Base-by-base conservation (phyloP, 805 yeast genomes). In the Saccharomycopsis capsularis region DNA sequence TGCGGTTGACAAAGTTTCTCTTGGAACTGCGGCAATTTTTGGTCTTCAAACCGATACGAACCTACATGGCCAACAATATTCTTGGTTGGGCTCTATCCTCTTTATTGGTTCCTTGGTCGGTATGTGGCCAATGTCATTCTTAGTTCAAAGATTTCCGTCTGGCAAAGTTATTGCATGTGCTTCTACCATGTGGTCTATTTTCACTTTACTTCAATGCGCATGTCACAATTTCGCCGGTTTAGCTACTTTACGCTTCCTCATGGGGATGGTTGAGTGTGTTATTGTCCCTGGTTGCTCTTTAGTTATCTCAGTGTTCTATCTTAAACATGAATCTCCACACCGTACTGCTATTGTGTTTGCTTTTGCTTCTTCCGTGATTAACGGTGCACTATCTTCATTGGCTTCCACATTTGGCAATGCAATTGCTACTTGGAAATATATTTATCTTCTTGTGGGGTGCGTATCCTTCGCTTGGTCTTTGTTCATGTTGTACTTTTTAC, bases 21-120 rank as follows among this genome's bases (percentile, higher is more conserved):
- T 71, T 27, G 62, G 70, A 2, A 71, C 70, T 56, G 63, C 69
- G 2, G 59, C 73, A 0, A 71, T 78, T 34, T 68, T 74, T 72
- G 82, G 78, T 41, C 63, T 74, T 44, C 62, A 67, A 54, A 60
- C 56, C 4, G 80, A 69, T 50, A 61, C 69, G 54, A 63, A 65
- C 51, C 75, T 77, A 76, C 55, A 56, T 48, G 77, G 73, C 38
- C 62, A 54, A 53, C 59, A 51, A 68, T 73, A 76, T 57, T 61
- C 76, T 42, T 76, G 83, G 81, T 63, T 73, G n/a, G 76, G 82
- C n/a, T 69, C 82, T 1, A 71, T 77, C 9, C 80, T 80, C 55
- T 80, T 78, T 57, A 60, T 83, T 36, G 90, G 89, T 2, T 83
- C 81, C 59, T 61, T 83, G 45, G 67, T 65, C 9, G 79, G 78